Conservation (phyloP, 257 asterid species). For the Solanum arcanum region DNA sequence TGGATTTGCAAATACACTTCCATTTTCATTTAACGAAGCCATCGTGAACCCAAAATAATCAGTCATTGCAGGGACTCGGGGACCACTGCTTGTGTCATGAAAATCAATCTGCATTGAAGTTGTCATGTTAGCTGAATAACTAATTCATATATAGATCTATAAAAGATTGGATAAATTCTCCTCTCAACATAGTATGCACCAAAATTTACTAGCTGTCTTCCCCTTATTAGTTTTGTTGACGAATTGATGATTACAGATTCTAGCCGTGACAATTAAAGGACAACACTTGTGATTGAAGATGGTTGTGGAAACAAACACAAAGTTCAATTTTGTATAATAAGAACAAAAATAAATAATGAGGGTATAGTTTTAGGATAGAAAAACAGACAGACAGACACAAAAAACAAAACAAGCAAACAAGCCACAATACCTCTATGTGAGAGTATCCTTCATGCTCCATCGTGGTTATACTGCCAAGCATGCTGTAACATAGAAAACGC, state of each 20-base stretch:
- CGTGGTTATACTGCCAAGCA: conserved; percentile 87
- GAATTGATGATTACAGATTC: not conserved
- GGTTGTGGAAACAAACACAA: not conserved
- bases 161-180: not conserved
- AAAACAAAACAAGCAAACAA: not conserved
- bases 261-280: not conserved
- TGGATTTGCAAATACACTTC: conserved; percentile 88
- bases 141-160: not conserved
- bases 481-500: conserved; percentile 80
- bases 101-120: conserved; percentile 71
- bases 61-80: conserved; percentile 94
- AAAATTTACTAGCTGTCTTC: not conserved
- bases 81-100: conserved; percentile 92
- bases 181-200: not conserved
- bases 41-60: conserved; percentile 95
- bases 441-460: conserved; percentile 92
- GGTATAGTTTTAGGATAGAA: not conserved
- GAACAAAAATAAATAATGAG: not conserved
- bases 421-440: conserved; percentile 70
- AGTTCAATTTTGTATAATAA: not conserved
- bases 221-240: not conserved
- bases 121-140: conserved; percentile 3
- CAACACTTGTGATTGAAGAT: not conserved
- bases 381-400: not conserved
- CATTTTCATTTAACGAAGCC: conserved; percentile 84